Percentiles rank a stretch among this genome's conserved stretches.
phyloP scores from a whole-genome alignment of 2,329 filamentous ascomycete genomes.

The Penicillium griseofulvum region DNA sequence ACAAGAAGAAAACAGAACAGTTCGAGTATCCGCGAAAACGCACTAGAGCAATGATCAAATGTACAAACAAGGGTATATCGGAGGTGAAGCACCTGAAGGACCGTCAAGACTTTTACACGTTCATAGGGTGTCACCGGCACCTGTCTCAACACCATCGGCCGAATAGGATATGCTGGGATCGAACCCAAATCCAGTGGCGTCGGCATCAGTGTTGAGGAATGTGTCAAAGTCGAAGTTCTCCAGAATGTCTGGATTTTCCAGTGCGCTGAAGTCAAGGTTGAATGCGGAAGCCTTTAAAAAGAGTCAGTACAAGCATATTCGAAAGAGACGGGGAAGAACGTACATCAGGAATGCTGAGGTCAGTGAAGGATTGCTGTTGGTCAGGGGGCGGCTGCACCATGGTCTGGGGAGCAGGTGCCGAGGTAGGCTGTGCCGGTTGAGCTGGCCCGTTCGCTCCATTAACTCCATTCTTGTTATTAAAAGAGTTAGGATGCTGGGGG shows the following conservation, averaged over 20 bases:
- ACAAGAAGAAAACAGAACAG: conserved; percentile 20
- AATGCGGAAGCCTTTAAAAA: conserved; percentile 31
- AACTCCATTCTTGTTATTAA: conserved; percentile 40
- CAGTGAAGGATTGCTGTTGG: conserved; percentile 34
- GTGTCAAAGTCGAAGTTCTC: conserved; percentile 65
- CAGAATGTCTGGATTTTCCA: conserved; percentile 48
- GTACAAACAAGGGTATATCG: conserved; percentile 43
- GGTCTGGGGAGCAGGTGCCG: conserved; percentile 35
- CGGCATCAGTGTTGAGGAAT: conserved; percentile 59
- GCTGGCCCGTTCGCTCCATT: conserved; percentile 39
- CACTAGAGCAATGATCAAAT: conserved; percentile 31
- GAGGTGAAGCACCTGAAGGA: conserved; percentile 34
- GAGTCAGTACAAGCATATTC: not conserved
- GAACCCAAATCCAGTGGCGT: conserved; percentile 43
- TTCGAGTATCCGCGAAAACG: conserved; percentile 23
- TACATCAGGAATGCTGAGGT: conserved; percentile 41
- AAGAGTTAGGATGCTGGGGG: conserved; percentile 47
- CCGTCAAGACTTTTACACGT: conserved; percentile 33
- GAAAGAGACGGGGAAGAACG: conserved; percentile 17
- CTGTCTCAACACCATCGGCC: conserved; percentile 45
- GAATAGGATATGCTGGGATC: conserved; percentile 41
- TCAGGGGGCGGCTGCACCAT: conserved; percentile 38
- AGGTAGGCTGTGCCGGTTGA: conserved; percentile 33
- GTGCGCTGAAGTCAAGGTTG: conserved; percentile 45
- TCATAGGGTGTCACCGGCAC: conserved; percentile 40